Base-by-base conservation (phyloP, 352 stramenopile species). In the Peronospora destructor region DNA sequence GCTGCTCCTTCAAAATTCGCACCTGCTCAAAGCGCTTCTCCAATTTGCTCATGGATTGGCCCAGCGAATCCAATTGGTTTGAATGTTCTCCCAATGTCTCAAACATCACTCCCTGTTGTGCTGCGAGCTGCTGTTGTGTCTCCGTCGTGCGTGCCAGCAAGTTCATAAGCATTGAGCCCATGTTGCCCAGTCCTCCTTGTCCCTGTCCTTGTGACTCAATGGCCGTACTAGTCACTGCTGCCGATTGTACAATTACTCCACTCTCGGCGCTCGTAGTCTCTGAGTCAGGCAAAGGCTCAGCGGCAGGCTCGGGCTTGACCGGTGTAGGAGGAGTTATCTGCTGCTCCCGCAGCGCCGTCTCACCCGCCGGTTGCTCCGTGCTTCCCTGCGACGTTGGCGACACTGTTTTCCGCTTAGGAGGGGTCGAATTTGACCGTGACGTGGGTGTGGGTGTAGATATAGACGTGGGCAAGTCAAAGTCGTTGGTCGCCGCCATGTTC, bases 101-200 rank as follows among this genome's bases (percentile, higher is more conserved):
- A 37, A 91, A 91, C 81, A 91, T 91, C 13, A 91, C 81, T 17
- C 81, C 81, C 44, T 91, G 81, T 40, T 91, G 81, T 14, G 81
- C 81, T 4, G 81, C 81, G 25, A 91, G 71, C 56, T 91, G 81
- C 62, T 91, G 81, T 64, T 91, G 81, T 37, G 81, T 91, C 70
- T 91, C 81, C 0, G 81, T 91, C 14, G 81, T 91, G 19, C 81
- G 59, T 13, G 81, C 81, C 21, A 91, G 68, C 51, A 91, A 47
- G 61, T 91, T 91, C 81, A 91, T 91, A 43, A 91, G 74, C 81
- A 91, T 91, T 6, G 77, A 85, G 36, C 81, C 81, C 81, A 91
- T 91, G 69, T 89, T 91, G 43, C 77, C 79, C 10, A 89, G 68
- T 26, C 71, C 69, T 42, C 69, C 70, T 42, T 84, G 61, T 53